phyloP scores from a whole-genome alignment of 192 early-diverging fungal species.

The Podila verticillata region DNA sequence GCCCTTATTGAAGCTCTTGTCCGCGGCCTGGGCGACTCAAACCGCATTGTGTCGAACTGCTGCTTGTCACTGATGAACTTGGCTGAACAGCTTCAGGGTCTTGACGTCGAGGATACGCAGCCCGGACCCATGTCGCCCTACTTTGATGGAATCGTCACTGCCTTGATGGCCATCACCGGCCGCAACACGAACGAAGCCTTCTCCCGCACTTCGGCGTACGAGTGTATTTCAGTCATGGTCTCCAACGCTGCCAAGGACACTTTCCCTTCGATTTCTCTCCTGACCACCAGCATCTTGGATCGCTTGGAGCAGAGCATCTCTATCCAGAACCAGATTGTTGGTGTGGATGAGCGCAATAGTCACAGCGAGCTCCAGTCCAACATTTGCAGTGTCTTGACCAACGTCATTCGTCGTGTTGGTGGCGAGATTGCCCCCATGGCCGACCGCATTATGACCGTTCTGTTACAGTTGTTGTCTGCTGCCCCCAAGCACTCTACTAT shows the following conservation, averaged over 20 bases:
- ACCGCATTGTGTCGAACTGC: constrained; percentile 94
- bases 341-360: constrained; percentile 81
- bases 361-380: constrained; percentile 93
- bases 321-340: constrained; percentile 78
- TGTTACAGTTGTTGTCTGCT: constrained; percentile 80
- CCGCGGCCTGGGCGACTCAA: constrained; percentile 83
- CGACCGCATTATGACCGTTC: constrained; percentile 90
- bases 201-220: constrained; percentile 91
- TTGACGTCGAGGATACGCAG: constrained; percentile 60
- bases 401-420: constrained; percentile 83
- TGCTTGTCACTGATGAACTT: constrained; percentile 96
- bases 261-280: constrained; percentile 75
- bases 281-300: constrained; percentile 80
- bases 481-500: constrained; percentile 82
- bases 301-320: constrained; percentile 82
- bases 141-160: constrained; percentile 85
- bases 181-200: constrained; percentile 83
- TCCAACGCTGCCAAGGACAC: constrained; percentile 80
- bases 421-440: constrained; percentile 77
- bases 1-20: constrained; percentile 81
- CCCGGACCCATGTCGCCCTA: constrained; percentile 82
- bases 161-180: constrained; percentile 80
- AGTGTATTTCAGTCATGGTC: constrained; percentile 89
- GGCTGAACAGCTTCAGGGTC: constrained; percentile 81
- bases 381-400: constrained; percentile 90